phyloP scores from a whole-genome alignment of 805 yeast species.

The Ogataea sp. region DNA sequence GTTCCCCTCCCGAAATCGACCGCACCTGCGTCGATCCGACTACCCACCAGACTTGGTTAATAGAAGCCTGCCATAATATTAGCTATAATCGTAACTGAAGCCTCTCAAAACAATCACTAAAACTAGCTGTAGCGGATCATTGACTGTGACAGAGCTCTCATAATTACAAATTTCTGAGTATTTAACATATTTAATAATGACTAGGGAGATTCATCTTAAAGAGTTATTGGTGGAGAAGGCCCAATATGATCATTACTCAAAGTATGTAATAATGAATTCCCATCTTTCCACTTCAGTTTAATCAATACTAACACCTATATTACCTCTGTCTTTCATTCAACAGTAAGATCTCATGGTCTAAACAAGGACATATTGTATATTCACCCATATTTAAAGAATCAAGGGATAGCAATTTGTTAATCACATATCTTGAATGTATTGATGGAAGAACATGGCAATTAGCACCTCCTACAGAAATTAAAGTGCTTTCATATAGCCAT shows the following conservation, averaged over 20 bases:
- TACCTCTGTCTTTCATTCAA: neutral
- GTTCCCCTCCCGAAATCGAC: too few relatives aligned
- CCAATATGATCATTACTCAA: conserved; percentile 8
- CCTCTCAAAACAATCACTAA: too few relatives aligned
- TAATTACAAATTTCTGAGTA: neutral
- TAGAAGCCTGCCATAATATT: too few relatives aligned
- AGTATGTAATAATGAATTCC: conserved; percentile 3
- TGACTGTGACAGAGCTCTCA: too few relatives aligned
- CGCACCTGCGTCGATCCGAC: too few relatives aligned
- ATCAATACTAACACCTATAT: neutral
- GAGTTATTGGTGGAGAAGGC: conserved; percentile 17
- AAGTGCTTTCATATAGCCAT: conserved; percentile 10
- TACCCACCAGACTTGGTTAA: too few relatives aligned
- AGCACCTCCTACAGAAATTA: conserved; percentile 42
- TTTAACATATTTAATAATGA: conserved; percentile 1
- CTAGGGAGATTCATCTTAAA: conserved; percentile 8
- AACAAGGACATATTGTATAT: conserved; percentile 78
- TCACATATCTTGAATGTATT: conserved; percentile 64
- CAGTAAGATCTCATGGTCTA: conserved; percentile 58
- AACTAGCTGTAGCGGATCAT: too few relatives aligned
- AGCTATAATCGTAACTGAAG: too few relatives aligned
- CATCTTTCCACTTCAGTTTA: too few relatives aligned
- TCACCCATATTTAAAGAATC: conserved; percentile 26
- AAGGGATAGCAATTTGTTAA: conserved; percentile 33
- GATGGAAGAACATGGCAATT: conserved; percentile 78